Evolutionary conservation across 805 yeast species (phyloP), one percentile per base, ranked within the genome.

Genomic region (Ogataea dorogensis): DNA sequence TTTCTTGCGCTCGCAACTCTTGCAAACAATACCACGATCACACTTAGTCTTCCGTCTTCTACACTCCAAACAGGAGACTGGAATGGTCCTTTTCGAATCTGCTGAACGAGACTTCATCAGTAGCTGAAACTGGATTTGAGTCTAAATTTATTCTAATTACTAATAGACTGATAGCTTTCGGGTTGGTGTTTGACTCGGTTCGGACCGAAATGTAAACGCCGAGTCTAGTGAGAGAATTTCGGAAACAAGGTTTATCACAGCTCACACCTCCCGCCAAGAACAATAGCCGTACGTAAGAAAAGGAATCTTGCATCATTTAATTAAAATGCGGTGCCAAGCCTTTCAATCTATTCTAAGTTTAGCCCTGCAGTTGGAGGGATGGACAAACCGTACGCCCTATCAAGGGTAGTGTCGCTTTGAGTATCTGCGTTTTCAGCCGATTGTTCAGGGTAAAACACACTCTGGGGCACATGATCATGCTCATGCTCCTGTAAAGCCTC

Each of bases 1-100:
- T 6, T 54, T 53, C 33, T 69, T 54, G 32, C 56, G 58, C 8
- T 44, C 48, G 46, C 75, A 70, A 31, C 66, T 69, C 40, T 64
- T 61, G 44, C 75, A 70, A 2, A 71, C 70, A 19, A 52, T 52
- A 19, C 50, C 38, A 19, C 63, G 36, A 34, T 57, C 63, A 43
- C 65, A 62, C 40, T 60, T 61, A 39, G 57, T 53, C 41, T 61
- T 62, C 29, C 64, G 50, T 23, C 59, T 43, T 12, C 64, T 46
- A 33, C 67, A 62, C 30, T 51, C 57, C 8, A 54, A 34, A 38
- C 67, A 62, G 2, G 65, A 59, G 5, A 57, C 56, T 1, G 65
- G 64, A 15, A 51, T 33, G 7, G 40, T 10, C 13, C 42, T 44
- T 21, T 30, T 32, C 26, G 36, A 24, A 23, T 42, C 39, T 1